Evolutionary conservation across 352 stramenopile genomes (phyloP).

Genomic region (Globisporangium ultimum): DNA sequence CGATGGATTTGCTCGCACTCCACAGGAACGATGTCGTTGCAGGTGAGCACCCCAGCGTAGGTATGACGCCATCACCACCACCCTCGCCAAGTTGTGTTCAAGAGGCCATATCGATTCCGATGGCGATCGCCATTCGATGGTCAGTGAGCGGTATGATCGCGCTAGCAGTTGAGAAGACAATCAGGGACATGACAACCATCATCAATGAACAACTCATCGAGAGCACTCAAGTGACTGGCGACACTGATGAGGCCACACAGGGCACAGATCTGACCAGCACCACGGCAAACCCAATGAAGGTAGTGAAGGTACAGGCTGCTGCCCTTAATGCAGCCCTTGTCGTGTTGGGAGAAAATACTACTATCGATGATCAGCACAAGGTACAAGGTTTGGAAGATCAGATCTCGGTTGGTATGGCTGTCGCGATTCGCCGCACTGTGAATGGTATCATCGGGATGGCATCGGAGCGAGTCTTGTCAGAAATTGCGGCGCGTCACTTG

Average conservation of each 20-base stretch:
- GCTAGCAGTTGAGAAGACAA: slow-evolving; percentile 31
- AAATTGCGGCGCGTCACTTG: slow-evolving; percentile 12
- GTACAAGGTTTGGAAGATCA: slow-evolving; percentile 5
- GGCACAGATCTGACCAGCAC: background rate
- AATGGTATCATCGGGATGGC: slow-evolving; percentile 26
- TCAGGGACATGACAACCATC: slow-evolving; percentile 13
- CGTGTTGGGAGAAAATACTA: background rate
- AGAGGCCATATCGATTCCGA: slow-evolving; percentile 30
- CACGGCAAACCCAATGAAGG: slow-evolving; percentile 5
- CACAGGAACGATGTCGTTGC: background rate
- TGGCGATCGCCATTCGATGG: slow-evolving; percentile 42
- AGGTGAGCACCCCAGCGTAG: background rate
- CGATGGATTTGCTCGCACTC: background rate
- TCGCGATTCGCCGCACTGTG: slow-evolving; percentile 27
- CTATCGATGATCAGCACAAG: background rate
- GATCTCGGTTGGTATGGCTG: slow-evolving; percentile 24
- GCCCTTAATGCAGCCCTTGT: background rate
- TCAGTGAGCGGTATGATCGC: slow-evolving; percentile 39
- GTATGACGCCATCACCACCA: background rate
- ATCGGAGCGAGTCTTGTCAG: slow-evolving; percentile 14
- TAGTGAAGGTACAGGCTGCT: background rate
- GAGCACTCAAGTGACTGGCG: background rate
- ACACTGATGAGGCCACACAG: background rate
- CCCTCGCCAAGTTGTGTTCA: background rate
- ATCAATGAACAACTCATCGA: background rate